Evolutionary conservation across 78 protist species (phyloP).

Genomic region (Dictyostelium citrinum): DNA sequence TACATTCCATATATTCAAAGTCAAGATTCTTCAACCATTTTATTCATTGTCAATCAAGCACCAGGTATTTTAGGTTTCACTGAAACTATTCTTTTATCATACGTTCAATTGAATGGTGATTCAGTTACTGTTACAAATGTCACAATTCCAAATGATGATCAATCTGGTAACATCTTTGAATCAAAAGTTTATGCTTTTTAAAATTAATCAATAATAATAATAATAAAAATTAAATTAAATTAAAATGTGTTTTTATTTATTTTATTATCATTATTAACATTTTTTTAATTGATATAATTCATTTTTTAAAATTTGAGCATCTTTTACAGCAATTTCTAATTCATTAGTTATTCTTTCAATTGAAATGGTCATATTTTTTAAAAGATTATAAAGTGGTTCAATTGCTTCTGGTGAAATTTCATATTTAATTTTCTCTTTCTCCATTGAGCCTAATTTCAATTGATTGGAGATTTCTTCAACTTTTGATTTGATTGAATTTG

Average conservation of each 20-base stretch:
- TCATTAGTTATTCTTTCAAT: constrained; percentile 45
- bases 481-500: constrained; percentile 24
- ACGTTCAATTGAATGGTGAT: background rate
- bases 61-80: background rate
- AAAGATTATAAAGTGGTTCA: constrained; percentile 27
- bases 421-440: constrained; percentile 21
- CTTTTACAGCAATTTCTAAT: constrained; percentile 50
- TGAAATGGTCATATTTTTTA: constrained; percentile 42
- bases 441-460: constrained; percentile 6
- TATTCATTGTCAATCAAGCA: constrained; percentile 3
- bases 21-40: background rate
- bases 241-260: too few species aligned
- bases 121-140: background rate
- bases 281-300: constrained; percentile 29
- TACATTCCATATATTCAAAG: background rate
- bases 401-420: constrained; percentile 20
- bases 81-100: background rate
- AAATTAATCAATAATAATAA: background rate
- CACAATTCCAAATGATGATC: constrained; percentile 5
- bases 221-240: too few species aligned
- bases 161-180: background rate
- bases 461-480: constrained; percentile 51
- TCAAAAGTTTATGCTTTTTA: background rate
- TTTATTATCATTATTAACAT: background rate
- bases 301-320: constrained; percentile 42